A percentile compares a stretch with the other conserved stretches of the same genome.
Conservation (phyloP, 2,329 filamentous ascomycete genomes). For the Triangularia verruculosa region DNA sequence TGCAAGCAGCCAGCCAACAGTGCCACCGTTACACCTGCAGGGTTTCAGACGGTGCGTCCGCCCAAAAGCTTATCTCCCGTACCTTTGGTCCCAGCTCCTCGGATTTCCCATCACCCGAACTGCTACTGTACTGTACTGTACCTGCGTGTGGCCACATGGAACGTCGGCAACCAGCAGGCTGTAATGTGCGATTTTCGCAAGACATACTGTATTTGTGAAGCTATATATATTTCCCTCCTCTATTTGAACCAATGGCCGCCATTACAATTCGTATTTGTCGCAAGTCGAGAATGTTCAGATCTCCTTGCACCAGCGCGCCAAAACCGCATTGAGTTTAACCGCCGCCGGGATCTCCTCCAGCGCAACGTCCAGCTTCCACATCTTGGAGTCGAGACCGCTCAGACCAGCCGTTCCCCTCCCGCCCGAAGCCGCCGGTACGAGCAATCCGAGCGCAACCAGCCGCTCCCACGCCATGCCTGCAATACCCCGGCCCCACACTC, state of each 20-base stretch:
- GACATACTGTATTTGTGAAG: neutral
- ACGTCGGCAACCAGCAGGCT: neutral
- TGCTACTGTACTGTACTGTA: too few relatives aligned
- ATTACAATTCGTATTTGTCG: neutral
- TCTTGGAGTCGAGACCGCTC: slow-evolving; percentile 59
- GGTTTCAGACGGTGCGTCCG: neutral
- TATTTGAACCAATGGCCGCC: neutral
- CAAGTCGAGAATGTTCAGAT: slow-evolving; percentile 43
- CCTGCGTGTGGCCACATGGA: neutral
- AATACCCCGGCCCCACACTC: slow-evolving; percentile 73
- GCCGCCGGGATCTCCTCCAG: slow-evolving; percentile 72
- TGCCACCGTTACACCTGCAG: neutral
- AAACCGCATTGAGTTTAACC: slow-evolving; percentile 55
- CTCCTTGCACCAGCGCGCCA: slow-evolving; percentile 75
- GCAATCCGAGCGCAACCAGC: slow-evolving; percentile 63
- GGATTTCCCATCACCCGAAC: neutral
- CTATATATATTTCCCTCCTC: neutral
- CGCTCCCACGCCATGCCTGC: slow-evolving; percentile 74
- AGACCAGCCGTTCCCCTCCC: slow-evolving; percentile 39
- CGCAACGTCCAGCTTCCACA: slow-evolving; percentile 73
- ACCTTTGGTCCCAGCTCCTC: neutral
- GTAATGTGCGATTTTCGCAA: neutral
- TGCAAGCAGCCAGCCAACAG: neutral
- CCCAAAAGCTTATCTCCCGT: neutral
- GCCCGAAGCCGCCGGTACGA: slow-evolving; percentile 58